A percentile compares a stretch with the other conserved stretches of the same genome.
Conservation (phyloP, 2,329 filamentous ascomycete genomes). For the Fusarium sp. region DNA sequence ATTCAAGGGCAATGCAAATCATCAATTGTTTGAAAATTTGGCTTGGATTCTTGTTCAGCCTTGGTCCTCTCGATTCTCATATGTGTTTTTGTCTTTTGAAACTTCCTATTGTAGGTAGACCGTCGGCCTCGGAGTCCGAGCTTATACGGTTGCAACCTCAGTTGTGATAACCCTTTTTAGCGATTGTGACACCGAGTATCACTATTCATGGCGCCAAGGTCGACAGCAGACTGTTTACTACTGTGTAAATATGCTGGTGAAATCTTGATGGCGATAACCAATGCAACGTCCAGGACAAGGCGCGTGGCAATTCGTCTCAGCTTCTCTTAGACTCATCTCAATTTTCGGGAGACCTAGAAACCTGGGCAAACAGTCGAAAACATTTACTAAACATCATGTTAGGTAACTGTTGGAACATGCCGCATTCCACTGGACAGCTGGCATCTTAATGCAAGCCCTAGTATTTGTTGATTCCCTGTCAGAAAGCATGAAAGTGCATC, state of each 20-base stretch:
- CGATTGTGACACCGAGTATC: conserved; percentile 29
- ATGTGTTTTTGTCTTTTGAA: neutral
- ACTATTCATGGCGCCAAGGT: conserved; percentile 19
- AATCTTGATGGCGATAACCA: conserved; percentile 11
- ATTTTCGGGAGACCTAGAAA: neutral
- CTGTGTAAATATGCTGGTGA: conserved; percentile 6
- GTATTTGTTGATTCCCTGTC: conserved; percentile 8
- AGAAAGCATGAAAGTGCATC: conserved; percentile 8
- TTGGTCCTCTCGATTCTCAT: neutral
- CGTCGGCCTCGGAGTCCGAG: conserved; percentile 5
- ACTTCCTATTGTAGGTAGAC: neutral
- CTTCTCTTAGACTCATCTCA: conserved; percentile 1
- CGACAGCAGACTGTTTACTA: conserved; percentile 3
- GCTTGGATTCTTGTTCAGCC: neutral
- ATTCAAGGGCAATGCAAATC: conserved; percentile 2
- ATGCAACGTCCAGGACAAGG: conserved; percentile 12
- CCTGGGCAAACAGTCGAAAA: conserved; percentile 11
- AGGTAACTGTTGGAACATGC: neutral
- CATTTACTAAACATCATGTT: conserved; percentile 5
- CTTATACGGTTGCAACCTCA: conserved; percentile 26
- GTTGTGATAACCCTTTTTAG: conserved; percentile 8
- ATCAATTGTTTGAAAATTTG: neutral
- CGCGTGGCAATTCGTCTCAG: conserved; percentile 31
- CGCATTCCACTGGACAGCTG: conserved; percentile 5
- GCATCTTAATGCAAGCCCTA: conserved; percentile 27